phyloP scores from a whole-genome alignment of 805 yeast genomes.

The Ogataea wickerhamii region DNA sequence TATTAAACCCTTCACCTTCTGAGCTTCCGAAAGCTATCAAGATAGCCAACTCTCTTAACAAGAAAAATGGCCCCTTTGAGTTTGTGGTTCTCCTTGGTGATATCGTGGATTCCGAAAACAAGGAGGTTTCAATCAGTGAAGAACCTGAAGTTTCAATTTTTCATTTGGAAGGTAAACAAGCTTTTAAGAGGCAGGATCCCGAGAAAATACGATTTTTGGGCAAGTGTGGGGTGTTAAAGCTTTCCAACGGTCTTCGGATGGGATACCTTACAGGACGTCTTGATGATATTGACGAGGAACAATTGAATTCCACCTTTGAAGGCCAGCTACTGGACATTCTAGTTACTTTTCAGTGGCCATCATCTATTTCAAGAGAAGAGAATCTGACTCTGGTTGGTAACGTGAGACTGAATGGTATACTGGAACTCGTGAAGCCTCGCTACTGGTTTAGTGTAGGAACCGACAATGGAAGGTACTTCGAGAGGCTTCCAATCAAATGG shows the following conservation, averaged over 20 bases:
- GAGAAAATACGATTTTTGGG: conserved; percentile 33
- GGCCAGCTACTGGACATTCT: conserved; percentile 47
- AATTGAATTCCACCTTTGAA: conserved; percentile 17
- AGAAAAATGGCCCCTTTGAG: conserved; percentile 66
- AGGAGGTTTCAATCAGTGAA: conserved; percentile 6
- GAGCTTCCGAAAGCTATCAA: conserved; percentile 41
- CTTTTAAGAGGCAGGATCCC: conserved; percentile 6
- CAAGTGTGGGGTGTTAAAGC: conserved; percentile 36
- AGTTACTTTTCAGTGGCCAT: conserved; percentile 60
- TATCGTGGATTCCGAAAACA: conserved; percentile 19
- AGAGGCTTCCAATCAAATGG: conserved; percentile 60
- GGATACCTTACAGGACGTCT: conserved; percentile 42
- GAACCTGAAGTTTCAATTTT: conserved; percentile 24
- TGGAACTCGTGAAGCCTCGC: conserved; percentile 48
- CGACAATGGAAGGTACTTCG: conserved; percentile 46
- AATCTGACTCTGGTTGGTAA: conserved; percentile 44
- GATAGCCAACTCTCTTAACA: conserved; percentile 46
- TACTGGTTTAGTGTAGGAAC: conserved; percentile 64
- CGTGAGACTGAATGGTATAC: conserved; percentile 43
- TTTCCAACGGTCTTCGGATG: conserved; percentile 43
- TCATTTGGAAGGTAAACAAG: conserved; percentile 23
- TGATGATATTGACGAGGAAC: conserved; percentile 22
- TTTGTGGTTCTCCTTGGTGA: conserved; percentile 53
- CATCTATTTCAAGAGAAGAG: conserved; percentile 43
- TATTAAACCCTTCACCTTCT: conserved; percentile 43